These are phyloP conservation scores for Sarocladium brachiariae DNA, from an alignment of 2,329 filamentous ascomycete species.

Conservation along the genomic window DNA sequence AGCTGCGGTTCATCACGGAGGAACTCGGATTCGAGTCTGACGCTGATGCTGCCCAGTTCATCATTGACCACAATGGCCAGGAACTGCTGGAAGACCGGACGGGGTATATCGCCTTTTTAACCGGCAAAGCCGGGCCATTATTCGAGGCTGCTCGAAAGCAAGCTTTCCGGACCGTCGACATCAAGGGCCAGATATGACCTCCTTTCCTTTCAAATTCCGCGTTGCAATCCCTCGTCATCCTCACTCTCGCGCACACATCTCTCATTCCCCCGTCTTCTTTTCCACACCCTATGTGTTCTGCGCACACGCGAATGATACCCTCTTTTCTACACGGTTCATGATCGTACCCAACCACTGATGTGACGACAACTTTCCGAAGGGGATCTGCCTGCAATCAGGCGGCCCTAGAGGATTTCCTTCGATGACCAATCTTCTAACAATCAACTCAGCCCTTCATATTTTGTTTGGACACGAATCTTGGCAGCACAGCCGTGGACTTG, in stretches of 20 bases:
- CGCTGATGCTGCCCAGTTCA: conserved; percentile 82
- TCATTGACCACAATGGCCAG: conserved; percentile 72
- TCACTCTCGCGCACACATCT: too few relatives aligned
- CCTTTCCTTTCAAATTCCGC: not conserved
- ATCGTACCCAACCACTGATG: not conserved
- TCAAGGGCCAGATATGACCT: conserved; percentile 88
- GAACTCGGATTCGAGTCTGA: conserved; percentile 95
- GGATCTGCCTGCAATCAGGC: not conserved
- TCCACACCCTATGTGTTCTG: not conserved
- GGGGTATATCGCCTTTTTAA: conserved; percentile 65
- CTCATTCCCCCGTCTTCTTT: too few relatives aligned
- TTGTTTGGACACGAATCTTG: not conserved
- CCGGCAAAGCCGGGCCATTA: conserved; percentile 61
- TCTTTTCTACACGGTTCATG: not conserved
- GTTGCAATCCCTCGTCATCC: not conserved
- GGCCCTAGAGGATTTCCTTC: not conserved
- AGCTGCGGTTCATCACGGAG: conserved; percentile 85
- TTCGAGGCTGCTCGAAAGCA: conserved; percentile 68
- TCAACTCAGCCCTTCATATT: not conserved
- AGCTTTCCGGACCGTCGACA: conserved; percentile 85
- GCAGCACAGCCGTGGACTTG: not conserved
- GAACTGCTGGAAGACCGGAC: conserved; percentile 70
- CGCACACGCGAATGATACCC: not conserved
- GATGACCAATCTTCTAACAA: not conserved
- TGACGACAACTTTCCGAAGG: not conserved